These are phyloP conservation scores for Rhododendron ovatum DNA, from an alignment of 148 eudicot genomes.

Conservation along the genomic window DNA sequence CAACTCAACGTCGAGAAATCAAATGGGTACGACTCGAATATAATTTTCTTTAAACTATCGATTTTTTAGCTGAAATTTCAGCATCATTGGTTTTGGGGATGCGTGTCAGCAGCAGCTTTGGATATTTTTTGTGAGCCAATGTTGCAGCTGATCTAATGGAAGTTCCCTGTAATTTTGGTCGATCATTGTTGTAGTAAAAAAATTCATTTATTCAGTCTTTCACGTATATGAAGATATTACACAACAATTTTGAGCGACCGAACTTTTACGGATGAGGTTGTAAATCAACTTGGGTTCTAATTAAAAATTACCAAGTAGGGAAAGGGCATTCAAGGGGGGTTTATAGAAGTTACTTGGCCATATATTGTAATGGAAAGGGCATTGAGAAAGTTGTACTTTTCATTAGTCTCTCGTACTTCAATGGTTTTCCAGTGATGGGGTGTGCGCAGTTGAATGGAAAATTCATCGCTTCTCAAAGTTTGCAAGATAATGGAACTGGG, in stretches of 20 bases:
- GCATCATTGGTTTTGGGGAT: background rate
- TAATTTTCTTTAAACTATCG: background rate
- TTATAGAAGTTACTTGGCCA: background rate
- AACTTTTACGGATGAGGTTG: background rate
- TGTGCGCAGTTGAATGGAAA: background rate
- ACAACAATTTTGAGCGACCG: background rate
- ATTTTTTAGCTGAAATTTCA: background rate
- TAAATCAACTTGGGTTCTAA: background rate
- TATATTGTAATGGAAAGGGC: background rate
- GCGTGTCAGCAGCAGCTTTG: constrained; percentile 7
- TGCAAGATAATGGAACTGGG: background rate
- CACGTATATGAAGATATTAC: background rate
- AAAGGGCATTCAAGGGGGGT: background rate
- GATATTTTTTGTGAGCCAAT: background rate
- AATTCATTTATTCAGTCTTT: background rate
- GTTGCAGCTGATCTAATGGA: background rate
- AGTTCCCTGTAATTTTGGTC: background rate
- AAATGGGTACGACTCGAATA: background rate
- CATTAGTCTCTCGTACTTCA: background rate
- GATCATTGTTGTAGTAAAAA: background rate
- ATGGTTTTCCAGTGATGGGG: background rate
- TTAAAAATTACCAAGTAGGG: background rate
- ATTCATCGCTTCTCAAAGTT: too few relatives aligned
- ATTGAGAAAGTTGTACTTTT: background rate
- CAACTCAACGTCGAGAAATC: background rate